These are phyloP conservation scores for Populus simonii DNA, from an alignment of 345 rosid genomes.

Conservation along the genomic window DNA sequence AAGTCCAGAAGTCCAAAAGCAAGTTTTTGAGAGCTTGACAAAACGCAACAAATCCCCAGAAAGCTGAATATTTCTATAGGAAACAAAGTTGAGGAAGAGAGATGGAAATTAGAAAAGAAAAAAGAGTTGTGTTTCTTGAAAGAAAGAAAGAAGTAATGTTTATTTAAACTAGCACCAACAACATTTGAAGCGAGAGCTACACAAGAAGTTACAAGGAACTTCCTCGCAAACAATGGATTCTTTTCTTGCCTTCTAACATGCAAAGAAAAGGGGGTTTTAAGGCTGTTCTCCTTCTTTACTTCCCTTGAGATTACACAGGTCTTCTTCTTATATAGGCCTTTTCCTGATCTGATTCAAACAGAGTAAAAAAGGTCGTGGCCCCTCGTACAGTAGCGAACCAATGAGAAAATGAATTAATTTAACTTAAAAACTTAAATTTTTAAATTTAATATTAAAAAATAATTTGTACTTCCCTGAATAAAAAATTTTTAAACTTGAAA, in stretches of 20 bases:
- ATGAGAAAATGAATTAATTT: too few species aligned
- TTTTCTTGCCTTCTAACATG: constrained; percentile 44
- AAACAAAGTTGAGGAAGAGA: neutral
- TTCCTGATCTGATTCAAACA: constrained; percentile 18
- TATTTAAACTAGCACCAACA: constrained; percentile 9
- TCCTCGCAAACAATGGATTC: constrained; percentile 31
- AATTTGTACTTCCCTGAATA: too few species aligned
- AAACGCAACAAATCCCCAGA: neutral
- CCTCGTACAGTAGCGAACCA: neutral
- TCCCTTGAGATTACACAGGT: constrained; percentile 8
- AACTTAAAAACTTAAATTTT: too few species aligned
- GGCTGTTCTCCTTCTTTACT: constrained; percentile 14
- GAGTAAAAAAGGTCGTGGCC: constrained; percentile 22
- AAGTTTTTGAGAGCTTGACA: neutral
- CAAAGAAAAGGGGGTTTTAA: constrained; percentile 21
- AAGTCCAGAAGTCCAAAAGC: neutral
- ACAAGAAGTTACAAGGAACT: constrained; percentile 27
- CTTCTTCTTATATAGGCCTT: constrained; percentile 29
- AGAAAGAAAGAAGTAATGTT: neutral
- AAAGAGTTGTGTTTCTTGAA: neutral
- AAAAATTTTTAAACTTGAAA: too few species aligned
- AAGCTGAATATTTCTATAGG: neutral
- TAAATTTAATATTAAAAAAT: too few species aligned
- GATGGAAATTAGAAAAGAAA: neutral
- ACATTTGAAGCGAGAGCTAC: neutral